Percentiles rank a stretch among this genome's conserved stretches.
phyloP scores from a whole-genome alignment of 179 eudicot species.

The Beta corolliflora region DNA sequence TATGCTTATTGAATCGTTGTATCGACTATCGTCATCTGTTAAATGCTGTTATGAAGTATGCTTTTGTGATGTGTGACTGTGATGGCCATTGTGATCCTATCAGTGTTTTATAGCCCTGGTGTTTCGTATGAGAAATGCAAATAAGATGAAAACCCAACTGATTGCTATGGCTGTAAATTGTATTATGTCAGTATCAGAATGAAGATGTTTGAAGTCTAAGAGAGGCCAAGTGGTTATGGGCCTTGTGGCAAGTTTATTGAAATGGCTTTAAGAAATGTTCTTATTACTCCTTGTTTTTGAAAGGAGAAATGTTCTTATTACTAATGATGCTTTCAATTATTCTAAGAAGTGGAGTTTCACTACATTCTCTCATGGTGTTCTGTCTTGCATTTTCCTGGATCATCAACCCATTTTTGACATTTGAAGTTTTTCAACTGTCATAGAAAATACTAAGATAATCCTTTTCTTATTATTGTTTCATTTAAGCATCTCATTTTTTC shows the following conservation, averaged over 20 bases:
- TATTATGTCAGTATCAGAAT: background rate
- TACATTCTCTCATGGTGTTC: background rate
- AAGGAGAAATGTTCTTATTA: background rate
- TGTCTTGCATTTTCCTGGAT: background rate
- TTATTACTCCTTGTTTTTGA: too few relatives aligned
- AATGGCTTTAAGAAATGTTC: background rate
- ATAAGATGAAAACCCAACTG: background rate
- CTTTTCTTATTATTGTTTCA: slow-evolving; percentile 1
- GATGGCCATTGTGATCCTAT: background rate
- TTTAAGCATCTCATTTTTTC: slow-evolving; percentile 9
- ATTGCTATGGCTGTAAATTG: background rate
- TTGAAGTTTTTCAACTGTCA: background rate
- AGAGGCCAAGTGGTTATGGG: background rate
- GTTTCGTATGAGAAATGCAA: background rate
- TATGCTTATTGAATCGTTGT: background rate
- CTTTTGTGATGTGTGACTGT: background rate
- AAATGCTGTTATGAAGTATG: background rate
- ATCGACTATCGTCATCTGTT: background rate
- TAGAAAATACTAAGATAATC: background rate
- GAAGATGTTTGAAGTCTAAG: background rate
- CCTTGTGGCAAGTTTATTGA: background rate
- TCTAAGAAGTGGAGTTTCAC: background rate
- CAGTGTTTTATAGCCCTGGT: background rate
- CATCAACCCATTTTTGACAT: background rate
- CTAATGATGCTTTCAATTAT: background rate